Evolutionary conservation across 352 stramenopile genomes (phyloP), one percentile per base, ranked within the genome.

Genomic region (Achlya hypogyna): DNA sequence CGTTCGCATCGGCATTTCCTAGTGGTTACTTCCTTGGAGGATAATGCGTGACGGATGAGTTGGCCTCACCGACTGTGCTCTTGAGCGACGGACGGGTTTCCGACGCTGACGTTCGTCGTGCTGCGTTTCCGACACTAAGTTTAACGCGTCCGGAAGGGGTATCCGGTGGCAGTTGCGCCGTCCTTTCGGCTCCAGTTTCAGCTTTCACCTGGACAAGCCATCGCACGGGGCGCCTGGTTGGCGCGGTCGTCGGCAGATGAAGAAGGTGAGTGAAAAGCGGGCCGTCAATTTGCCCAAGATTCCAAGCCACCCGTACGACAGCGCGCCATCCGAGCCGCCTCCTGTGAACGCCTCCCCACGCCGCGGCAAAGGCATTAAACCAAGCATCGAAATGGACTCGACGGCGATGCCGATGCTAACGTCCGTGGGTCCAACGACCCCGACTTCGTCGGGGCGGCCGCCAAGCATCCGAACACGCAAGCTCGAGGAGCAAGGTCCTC

Each of bases 241-340:
- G 22, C 18, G 42, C 42, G 42, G 42, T 22, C 42, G 18, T 49
- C 42, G 53, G 27, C 18, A 1, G 38, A 67, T 67, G 60, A 67
- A 67, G 42, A 67, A 67, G 49, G 60, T 58, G 20, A 67, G 23
- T 22, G 60, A 67, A 45, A 67, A 67, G 47, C 60, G 60, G n/a
- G 42, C 47, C 23, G 47, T 58, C 6, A 67, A 67, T n/a, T 43
- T 67, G 18, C 60, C 60, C 20, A 67, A 67, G 43, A 31, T 67
- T 25, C 22, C 60, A 31, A 32, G 49, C 25, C 31, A 56, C 8
- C n/a, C n/a, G n/a, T 35, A 56, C 31, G 49, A 56, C 8, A 20
- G 31, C 31, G 49, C 25, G 25, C 49, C 49, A 56, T 38, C 31
- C 25, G 49, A 56, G 49, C 49, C 49, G 2, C 49, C 49, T 12